Conservation (phyloP, 2,329 filamentous ascomycete genomes). For the Colletotrichum sp. region DNA sequence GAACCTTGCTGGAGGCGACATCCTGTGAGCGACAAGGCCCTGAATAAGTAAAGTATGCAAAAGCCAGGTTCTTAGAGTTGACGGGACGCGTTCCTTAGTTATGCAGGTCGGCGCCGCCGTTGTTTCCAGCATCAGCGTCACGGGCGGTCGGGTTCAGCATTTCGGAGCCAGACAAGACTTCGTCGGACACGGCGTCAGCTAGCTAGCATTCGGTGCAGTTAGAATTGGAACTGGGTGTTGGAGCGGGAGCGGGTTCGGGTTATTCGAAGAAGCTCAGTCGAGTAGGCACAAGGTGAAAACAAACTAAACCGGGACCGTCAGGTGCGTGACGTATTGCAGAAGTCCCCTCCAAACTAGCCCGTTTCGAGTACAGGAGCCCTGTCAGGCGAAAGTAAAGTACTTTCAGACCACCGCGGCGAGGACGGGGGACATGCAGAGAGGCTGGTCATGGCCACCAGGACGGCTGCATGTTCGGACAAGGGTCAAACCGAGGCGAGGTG, state of each 20-base stretch:
- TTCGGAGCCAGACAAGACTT: neutral
- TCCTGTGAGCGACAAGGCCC: neutral
- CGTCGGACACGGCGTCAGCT: neutral
- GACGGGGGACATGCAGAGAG: neutral
- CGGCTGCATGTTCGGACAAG: neutral
- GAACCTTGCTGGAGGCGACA: slow-evolving; percentile 4
- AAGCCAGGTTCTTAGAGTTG: neutral
- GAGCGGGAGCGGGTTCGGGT: neutral
- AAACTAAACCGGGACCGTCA: slow-evolving; percentile 3
- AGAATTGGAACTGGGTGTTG: neutral
- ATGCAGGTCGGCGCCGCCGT: slow-evolving; percentile 2
- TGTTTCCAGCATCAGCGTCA: neutral
- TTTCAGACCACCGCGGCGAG: neutral
- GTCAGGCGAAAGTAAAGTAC: neutral
- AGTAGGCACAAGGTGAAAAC: neutral
- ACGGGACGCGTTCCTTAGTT: neutral
- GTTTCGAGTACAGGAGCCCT: slow-evolving; percentile 11
- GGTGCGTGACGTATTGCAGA: slow-evolving; percentile 15
- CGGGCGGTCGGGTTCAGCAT: neutral
- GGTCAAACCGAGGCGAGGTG: neutral
- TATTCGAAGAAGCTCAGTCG: neutral
- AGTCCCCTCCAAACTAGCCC: slow-evolving; percentile 2
- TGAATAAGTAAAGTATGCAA: neutral
- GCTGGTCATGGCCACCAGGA: neutral
- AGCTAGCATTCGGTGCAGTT: neutral